Evolutionary conservation across 2,329 filamentous ascomycete species (phyloP).

Genomic region (Colletotrichum costaricense): DNA sequence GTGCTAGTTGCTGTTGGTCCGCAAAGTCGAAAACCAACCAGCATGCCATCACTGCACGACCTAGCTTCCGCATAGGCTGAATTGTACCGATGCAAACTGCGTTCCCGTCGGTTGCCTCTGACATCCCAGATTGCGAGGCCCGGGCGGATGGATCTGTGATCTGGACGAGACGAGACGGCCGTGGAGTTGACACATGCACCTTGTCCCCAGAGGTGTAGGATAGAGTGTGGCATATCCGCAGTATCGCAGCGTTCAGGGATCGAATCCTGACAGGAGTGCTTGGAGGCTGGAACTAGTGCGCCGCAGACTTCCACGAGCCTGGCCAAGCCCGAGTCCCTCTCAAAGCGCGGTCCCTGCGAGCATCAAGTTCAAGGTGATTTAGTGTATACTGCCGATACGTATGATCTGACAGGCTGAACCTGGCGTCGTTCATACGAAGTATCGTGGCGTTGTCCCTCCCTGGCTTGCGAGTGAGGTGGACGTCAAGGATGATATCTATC

Average conservation of each 20-base stretch:
- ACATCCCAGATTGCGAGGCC: conserved; percentile 6
- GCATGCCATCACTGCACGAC: background rate
- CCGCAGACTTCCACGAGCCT: background rate
- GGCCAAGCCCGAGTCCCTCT: conserved; percentile 8
- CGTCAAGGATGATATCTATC: conserved; percentile 21
- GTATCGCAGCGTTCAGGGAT: conserved; percentile 27
- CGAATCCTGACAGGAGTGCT: background rate
- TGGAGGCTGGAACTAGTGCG: background rate
- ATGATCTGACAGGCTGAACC: background rate
- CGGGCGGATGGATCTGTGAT: conserved; percentile 7
- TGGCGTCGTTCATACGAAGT: background rate
- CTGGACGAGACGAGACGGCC: conserved; percentile 30
- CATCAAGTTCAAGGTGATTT: conserved; percentile 14
- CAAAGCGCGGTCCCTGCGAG: conserved; percentile 21
- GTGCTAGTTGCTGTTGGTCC: background rate
- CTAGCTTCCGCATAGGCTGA: background rate
- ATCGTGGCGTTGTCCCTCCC: background rate
- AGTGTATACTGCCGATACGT: background rate
- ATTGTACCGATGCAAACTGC: conserved; percentile 2
- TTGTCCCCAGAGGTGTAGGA: conserved; percentile 4
- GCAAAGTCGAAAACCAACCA: background rate
- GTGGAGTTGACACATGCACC: conserved; percentile 23
- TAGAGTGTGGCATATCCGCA: conserved; percentile 8
- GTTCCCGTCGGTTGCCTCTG: conserved; percentile 22
- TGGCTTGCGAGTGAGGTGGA: background rate